phyloP scores from a whole-genome alignment of 208 protist genomes.

The Leishmania braziliensis region DNA sequence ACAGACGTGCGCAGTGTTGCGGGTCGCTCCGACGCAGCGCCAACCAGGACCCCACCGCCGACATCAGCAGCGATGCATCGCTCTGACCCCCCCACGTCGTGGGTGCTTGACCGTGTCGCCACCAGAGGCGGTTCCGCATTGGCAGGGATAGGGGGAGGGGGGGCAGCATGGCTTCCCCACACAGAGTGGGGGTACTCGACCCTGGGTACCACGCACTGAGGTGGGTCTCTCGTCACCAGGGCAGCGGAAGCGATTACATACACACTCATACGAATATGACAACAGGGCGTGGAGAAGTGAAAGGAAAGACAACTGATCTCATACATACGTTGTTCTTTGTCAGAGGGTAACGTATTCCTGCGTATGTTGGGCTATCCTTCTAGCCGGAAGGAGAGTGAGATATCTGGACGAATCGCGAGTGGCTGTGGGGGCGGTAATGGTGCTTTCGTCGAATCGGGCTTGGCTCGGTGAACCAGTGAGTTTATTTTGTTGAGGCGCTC shows the following conservation, averaged over 20 bases:
- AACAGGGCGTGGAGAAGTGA: not conserved
- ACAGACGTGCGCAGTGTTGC: not conserved
- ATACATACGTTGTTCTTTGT: not conserved
- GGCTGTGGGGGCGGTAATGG: conserved; percentile 33
- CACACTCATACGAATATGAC: not conserved
- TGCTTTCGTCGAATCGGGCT: conserved; percentile 22
- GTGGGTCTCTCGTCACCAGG: not conserved
- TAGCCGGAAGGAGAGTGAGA: conserved; percentile 28
- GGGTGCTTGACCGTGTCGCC: not conserved
- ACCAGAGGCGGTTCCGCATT: not conserved
- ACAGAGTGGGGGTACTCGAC: not conserved
- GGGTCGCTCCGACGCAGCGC: not conserved
- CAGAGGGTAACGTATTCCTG: not conserved
- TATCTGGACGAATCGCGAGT: conserved; percentile 28
- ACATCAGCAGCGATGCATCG: not conserved
- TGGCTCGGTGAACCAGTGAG: conserved; percentile 56
- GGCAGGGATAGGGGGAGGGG: not conserved
- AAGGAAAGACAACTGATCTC: not conserved
- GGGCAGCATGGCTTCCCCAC: not conserved
- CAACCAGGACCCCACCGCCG: not conserved
- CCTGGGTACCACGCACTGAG: not conserved
- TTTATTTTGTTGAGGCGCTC: conserved; percentile 61
- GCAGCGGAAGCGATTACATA: not conserved
- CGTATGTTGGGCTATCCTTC: not conserved
- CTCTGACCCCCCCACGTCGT: not conserved